Base-by-base conservation (phyloP, 148 eudicot genomes). In the Vaccinium vitisidaea region DNA sequence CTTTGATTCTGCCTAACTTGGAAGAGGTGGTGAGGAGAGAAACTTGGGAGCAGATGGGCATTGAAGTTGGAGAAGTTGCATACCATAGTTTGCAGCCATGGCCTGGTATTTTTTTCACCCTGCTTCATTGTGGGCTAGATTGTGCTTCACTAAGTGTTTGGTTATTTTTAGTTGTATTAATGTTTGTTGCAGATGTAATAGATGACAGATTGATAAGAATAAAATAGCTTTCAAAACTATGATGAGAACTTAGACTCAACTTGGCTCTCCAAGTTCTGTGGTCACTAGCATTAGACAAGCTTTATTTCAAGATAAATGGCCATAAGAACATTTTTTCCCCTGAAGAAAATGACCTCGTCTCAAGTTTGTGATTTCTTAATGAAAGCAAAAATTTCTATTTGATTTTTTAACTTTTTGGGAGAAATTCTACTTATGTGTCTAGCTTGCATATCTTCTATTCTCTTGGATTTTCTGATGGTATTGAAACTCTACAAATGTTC, bases 11-110 rank as follows among this genome's bases (percentile, higher is more conserved):
- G 23, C 32, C 1, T 87, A 96, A 98, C 99, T 98, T 96, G 88
- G 99, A 96, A 87, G 99, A 96, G 90, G 99, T 98, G 8, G 99
- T 96, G 73, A 93, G 96, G 89, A 93, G 99, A 90, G 99, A 96
- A 91, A 95, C 98, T 53, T 93, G 93, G 95, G 99, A 96, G 88
- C 98, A 96, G 90, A 89, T 96, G 82, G 99, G 99, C 58, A 90
- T 96, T 86, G 98, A 96, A 90, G 95, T 96, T 71, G 96, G 98
- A 67, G 96, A 93, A 87, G 98, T 96, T 84, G 84, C 90, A 43
- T 96, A 96, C 87, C 98, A 96, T 86, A 96, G 99, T 84, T 96
- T 98, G 75, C 99, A 96, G 88, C 99, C 98, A 71, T 96, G 99
- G 98, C 99, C 98, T 77, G 99, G 99, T 96, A 85, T 56, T 15